Base-by-base conservation (phyloP, 495 filamentous ascomycete genomes). In the Tuber melanosporum region DNA sequence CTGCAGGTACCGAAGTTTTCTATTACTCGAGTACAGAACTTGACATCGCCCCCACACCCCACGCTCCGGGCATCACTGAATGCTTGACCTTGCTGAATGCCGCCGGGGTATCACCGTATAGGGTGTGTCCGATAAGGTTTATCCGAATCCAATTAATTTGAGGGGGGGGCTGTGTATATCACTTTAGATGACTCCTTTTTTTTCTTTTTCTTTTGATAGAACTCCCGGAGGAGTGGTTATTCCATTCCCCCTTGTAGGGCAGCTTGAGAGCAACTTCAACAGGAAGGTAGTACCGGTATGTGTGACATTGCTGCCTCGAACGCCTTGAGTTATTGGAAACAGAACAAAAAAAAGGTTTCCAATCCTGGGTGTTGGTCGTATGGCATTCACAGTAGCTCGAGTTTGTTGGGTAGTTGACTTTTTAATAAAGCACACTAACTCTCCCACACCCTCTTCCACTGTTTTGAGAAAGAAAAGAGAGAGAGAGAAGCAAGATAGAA, bases 41-140 rank as follows among this genome's bases (percentile, higher is more conserved):
- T 71, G 91, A 92, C 75, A 91, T 93, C 83, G 87, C 87, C 57
- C 77, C 86, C 32, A 84, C 84, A 46, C 89, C 91, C 84, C 92
- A 91, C 45, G 85, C 87, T 43, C 84, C 87, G 69, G 86, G 89
- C 46, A 87, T 88, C 78, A 88, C 90, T 45, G 90, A 89, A 46
- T 93, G 91, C 81, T 91, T 17, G 14, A 36, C 57, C 57, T 69
- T 36, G 14, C 14, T 66, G 57, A 26, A 17, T 36, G 57, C 4
- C 7, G 6, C 14, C 7, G 6, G 57, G 26, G 26, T 1, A 36
- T 32, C 10, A 6, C 57, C n/a, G n/a, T 32, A n/a, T n/a, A n/a
- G n/a, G n/a, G n/a, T n/a, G n/a, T n/a, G n/a, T n/a, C n/a, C n/a
- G n/a, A n/a, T n/a, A n/a, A n/a, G 26, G 57, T 4, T 15, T 36